phyloP scores from a whole-genome alignment of 164 flowering plant species.

The Cinnamomum chago region DNA sequence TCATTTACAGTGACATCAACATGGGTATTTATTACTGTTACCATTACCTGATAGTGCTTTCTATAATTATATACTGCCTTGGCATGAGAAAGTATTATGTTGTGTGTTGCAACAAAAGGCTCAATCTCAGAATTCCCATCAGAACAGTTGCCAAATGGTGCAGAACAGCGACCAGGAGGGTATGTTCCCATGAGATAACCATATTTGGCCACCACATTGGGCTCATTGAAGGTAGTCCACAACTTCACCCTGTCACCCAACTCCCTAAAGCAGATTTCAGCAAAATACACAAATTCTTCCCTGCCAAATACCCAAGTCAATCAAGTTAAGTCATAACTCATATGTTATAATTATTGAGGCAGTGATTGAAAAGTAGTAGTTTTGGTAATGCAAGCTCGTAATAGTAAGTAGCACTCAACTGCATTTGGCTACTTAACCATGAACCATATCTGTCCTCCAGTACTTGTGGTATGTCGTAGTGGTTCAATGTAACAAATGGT shows the following conservation, averaged over 20 bases:
- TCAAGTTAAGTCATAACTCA: background rate
- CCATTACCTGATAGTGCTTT: slow-evolving; percentile 4
- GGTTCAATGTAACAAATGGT: slow-evolving; percentile 16
- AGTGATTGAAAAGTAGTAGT: too few species aligned
- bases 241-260: slow-evolving; percentile 10
- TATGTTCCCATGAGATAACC: slow-evolving; percentile 5
- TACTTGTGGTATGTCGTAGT: slow-evolving; percentile 14
- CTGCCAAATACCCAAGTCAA: background rate
- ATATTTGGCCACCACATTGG: background rate
- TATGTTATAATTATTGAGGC: too few species aligned
- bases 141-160: slow-evolving; percentile 6
- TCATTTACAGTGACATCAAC: too few species aligned
- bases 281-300: slow-evolving; percentile 6
- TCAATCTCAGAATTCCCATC: slow-evolving; percentile 1
- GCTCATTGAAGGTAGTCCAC: slow-evolving; percentile 8
- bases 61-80: slow-evolving; percentile 3
- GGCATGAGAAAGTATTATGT: slow-evolving; percentile 9
- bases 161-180: slow-evolving; percentile 3
- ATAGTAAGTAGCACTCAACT: background rate
- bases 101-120: slow-evolving; percentile 2
- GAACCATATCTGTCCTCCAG: slow-evolving; percentile 15
- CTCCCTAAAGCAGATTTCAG: background rate
- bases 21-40: background rate
- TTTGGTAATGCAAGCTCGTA: too few species aligned
- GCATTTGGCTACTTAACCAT: slow-evolving; percentile 8